These are phyloP conservation scores for Arabidopsis lyrata DNA, from an alignment of 441 rosid species.

Conservation along the genomic window DNA sequence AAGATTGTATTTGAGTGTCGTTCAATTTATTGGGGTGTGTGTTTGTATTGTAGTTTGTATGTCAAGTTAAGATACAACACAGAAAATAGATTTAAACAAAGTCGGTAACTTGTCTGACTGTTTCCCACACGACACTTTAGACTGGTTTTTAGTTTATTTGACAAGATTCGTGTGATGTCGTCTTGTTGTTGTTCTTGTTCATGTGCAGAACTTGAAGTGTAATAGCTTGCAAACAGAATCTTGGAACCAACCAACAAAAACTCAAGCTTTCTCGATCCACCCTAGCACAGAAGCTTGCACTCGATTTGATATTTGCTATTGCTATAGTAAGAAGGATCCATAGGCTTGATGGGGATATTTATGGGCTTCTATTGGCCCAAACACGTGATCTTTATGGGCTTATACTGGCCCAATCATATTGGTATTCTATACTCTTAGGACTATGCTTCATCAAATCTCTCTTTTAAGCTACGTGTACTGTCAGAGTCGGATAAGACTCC, in stretches of 20 bases:
- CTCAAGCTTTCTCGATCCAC: not conserved
- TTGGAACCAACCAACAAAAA: not conserved
- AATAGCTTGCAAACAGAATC: not conserved
- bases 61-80: slow-evolving; percentile 27
- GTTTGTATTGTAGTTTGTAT: slow-evolving; percentile 39
- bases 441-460: too few relatives aligned
- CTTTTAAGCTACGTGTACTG: too few relatives aligned
- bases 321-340: not conserved
- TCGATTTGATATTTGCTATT: not conserved
- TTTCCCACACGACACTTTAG: slow-evolving; percentile 15
- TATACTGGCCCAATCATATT: not conserved
- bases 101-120: slow-evolving; percentile 28
- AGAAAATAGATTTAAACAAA: slow-evolving; percentile 31
- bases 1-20: slow-evolving; percentile 36
- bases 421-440: not conserved
- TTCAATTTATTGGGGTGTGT: slow-evolving; percentile 46
- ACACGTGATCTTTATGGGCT: too few relatives aligned
- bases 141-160: slow-evolving; percentile 1
- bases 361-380: not conserved
- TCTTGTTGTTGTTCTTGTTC: not conserved
- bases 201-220: not conserved
- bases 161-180: slow-evolving; percentile 12
- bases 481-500: too few relatives aligned
- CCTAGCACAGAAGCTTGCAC: not conserved
- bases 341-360: not conserved